Conservation (phyloP, 2,329 filamentous ascomycete species). For the Phaeophleospora eucalypticola region DNA sequence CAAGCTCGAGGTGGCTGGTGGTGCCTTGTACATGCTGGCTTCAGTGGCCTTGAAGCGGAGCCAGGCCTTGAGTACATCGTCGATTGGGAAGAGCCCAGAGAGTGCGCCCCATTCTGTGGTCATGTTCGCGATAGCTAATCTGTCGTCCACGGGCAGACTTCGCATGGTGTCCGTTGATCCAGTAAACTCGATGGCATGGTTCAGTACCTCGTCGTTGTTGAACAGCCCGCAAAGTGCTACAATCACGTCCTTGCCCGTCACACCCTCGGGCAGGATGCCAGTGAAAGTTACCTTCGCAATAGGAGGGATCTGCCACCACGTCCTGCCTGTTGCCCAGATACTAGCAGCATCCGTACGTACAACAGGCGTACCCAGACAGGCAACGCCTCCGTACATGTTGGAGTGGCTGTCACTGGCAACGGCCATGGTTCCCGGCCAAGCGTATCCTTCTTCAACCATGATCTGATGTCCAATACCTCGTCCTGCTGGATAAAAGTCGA, state of each 20-base stretch:
- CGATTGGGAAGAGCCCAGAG: slow-evolving; percentile 75
- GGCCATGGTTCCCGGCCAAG: slow-evolving; percentile 77
- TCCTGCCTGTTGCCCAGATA: slow-evolving; percentile 78
- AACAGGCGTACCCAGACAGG: slow-evolving; percentile 71
- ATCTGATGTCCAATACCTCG: slow-evolving; percentile 86
- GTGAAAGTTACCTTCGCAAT: slow-evolving; percentile 75
- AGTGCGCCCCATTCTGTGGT: slow-evolving; percentile 76
- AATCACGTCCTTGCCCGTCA: slow-evolving; percentile 92
- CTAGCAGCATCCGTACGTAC: slow-evolving; percentile 83
- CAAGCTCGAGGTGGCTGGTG: slow-evolving; percentile 45
- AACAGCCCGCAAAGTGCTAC: slow-evolving; percentile 83
- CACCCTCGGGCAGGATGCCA: slow-evolving; percentile 69
- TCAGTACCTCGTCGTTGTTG: slow-evolving; percentile 81
- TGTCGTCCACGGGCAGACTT: slow-evolving; percentile 67
- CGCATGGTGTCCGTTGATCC: slow-evolving; percentile 73
- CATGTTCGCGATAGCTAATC: slow-evolving; percentile 77
- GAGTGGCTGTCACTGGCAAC: slow-evolving; percentile 76
- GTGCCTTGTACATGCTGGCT: slow-evolving; percentile 56
- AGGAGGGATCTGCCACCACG: slow-evolving; percentile 86
- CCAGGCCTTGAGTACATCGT: slow-evolving; percentile 68
- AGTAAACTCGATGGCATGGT: slow-evolving; percentile 84
- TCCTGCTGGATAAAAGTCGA: slow-evolving; percentile 73
- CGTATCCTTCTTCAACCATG: slow-evolving; percentile 80
- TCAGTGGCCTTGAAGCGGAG: slow-evolving; percentile 70
- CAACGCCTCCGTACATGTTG: slow-evolving; percentile 80